Conservation (phyloP, 352 stramenopile species). For the Phytophthora megakarya region DNA sequence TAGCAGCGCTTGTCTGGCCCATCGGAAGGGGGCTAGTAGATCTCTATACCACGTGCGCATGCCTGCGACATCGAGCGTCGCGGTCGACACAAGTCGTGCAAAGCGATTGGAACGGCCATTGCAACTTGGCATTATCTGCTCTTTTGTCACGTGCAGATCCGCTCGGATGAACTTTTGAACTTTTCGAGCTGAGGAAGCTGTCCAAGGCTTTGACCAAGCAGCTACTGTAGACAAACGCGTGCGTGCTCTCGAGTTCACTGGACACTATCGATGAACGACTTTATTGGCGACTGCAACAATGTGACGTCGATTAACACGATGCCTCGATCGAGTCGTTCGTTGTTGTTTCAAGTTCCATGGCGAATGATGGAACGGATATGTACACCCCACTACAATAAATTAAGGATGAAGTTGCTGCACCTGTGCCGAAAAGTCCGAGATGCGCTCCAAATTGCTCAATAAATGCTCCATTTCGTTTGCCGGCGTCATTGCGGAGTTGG, state of each 20-base stretch:
- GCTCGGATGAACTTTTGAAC: conserved; percentile 6
- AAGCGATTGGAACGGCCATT: conserved; percentile 3
- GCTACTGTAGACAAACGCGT: conserved; percentile 7
- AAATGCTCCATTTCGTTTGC: conserved; percentile 66
- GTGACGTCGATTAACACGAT: conserved; percentile 18
- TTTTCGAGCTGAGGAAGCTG: conserved; percentile 21
- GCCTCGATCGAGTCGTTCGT: not conserved
- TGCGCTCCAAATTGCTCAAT: conserved; percentile 72
- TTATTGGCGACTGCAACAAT: conserved; percentile 13
- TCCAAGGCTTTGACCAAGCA: too few species aligned
- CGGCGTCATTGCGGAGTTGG: conserved; percentile 32
- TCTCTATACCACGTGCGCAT: conserved; percentile 4
- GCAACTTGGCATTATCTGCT: conserved; percentile 1
- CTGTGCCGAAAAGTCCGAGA: conserved; percentile 62
- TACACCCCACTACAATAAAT: conserved; percentile 26
- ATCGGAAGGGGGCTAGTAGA: not conserved
- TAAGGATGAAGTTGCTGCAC: conserved; percentile 35
- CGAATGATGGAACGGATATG: not conserved
- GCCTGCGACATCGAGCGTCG: conserved; percentile 3
- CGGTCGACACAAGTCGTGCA: conserved; percentile 1
- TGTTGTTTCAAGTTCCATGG: conserved; percentile 16
- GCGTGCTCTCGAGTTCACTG: conserved; percentile 14
- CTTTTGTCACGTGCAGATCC: conserved; percentile 3
- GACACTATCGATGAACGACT: not conserved
- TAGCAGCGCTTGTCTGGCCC: not conserved